A percentile compares a stretch with the other conserved stretches of the same genome.
phyloP scores from a whole-genome alignment of 2,329 filamentous ascomycete genomes.

The Fusarium oligoseptatum region DNA sequence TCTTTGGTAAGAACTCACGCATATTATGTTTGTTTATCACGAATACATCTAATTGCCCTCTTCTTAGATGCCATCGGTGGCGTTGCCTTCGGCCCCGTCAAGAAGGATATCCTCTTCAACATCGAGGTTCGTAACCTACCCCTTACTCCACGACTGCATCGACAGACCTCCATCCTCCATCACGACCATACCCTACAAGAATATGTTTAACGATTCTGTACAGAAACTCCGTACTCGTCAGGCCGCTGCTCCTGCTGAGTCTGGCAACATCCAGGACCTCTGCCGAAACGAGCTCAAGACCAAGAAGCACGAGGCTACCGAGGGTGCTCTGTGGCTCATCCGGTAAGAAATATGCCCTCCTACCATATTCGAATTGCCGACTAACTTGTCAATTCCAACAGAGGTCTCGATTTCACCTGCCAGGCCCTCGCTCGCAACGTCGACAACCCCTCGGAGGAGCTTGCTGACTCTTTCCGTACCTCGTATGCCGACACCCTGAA shows the following conservation, averaged over 20 bases:
- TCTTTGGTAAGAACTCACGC: constrained; percentile 76
- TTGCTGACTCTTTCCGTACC: constrained; percentile 85
- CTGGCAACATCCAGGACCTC: constrained; percentile 87
- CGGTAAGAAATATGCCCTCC: constrained; percentile 69
- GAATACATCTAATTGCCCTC: constrained; percentile 23
- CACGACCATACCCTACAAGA: not conserved
- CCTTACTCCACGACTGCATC: constrained; percentile 4
- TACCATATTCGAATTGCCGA: not conserved
- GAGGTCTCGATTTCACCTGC: constrained; percentile 93
- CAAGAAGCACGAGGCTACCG: constrained; percentile 89
- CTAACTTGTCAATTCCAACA: constrained; percentile 53
- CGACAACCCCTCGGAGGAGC: constrained; percentile 76
- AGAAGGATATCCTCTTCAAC: constrained; percentile 91
- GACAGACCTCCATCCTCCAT: not conserved
- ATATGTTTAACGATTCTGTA: constrained; percentile 31
- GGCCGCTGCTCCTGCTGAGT: constrained; percentile 81
- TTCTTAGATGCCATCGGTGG: constrained; percentile 71
- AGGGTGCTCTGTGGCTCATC: constrained; percentile 91
- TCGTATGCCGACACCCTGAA: constrained; percentile 92
- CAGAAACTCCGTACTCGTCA: constrained; percentile 93
- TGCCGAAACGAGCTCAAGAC: constrained; percentile 88
- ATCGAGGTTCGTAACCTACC: constrained; percentile 75
- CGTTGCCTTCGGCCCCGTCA: constrained; percentile 89
- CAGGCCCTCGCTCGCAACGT: constrained; percentile 85
- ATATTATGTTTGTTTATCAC: not conserved